Conservation (phyloP, 2,329 filamentous ascomycete species). For the Ascochyta lentis region DNA sequence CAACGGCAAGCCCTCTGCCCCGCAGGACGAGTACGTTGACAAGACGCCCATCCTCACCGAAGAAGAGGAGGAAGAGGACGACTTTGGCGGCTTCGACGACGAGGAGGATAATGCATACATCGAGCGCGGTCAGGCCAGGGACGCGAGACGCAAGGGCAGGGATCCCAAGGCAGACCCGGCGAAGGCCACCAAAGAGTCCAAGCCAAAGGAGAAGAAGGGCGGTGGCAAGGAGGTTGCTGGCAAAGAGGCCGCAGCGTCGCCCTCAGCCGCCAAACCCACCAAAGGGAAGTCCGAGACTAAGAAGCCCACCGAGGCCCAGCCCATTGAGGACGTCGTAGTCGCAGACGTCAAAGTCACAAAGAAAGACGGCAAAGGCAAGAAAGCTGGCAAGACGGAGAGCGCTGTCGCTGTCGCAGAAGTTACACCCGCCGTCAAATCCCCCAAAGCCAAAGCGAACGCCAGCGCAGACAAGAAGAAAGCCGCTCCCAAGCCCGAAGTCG, state of each 20-base stretch:
- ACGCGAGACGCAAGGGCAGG: slow-evolving; percentile 55
- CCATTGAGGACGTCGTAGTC: not conserved
- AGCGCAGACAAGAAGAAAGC: slow-evolving; percentile 18
- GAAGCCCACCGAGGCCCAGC: not conserved
- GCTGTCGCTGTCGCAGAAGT: slow-evolving; percentile 14
- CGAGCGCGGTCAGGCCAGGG: slow-evolving; percentile 52
- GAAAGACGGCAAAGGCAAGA: slow-evolving; percentile 20
- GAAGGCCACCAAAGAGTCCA: slow-evolving; percentile 28
- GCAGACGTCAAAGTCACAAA: slow-evolving; percentile 18
- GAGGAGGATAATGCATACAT: slow-evolving; percentile 59
- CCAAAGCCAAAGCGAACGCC: slow-evolving; percentile 2
- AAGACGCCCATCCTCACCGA: slow-evolving; percentile 69
- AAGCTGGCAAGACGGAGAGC: slow-evolving; percentile 17
- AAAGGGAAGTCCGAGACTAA: slow-evolving; percentile 18
- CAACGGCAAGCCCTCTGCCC: slow-evolving; percentile 45
- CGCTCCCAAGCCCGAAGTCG: not conserved
- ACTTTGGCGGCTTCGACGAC: slow-evolving; percentile 59
- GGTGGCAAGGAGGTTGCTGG: slow-evolving; percentile 12
- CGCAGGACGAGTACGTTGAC: slow-evolving; percentile 62
- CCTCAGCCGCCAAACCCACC: slow-evolving; percentile 5
- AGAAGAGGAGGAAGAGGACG: slow-evolving; percentile 44
- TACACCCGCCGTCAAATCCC: slow-evolving; percentile 11
- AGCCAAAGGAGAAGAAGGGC: slow-evolving; percentile 34
- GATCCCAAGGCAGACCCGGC: slow-evolving; percentile 51
- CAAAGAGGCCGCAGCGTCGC: slow-evolving; percentile 18